These are phyloP conservation scores for Aspergillus cejpii DNA, from an alignment of 2,329 filamentous ascomycete species.

Conservation along the genomic window DNA sequence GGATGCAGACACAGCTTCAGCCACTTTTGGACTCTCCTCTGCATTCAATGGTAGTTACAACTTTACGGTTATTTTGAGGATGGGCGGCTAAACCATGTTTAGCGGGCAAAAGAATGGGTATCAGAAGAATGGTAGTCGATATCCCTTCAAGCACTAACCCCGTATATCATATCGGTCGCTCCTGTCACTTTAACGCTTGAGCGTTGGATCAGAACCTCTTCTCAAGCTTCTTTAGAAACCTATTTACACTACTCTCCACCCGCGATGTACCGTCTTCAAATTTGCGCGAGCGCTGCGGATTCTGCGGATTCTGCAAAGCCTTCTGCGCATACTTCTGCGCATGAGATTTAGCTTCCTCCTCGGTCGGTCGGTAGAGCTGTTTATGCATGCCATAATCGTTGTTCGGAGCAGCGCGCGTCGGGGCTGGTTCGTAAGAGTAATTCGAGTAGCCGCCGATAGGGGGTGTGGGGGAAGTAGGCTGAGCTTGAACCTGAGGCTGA, in stretches of 20 bases:
- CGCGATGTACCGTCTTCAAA: slow-evolving; percentile 35
- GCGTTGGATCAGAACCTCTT: slow-evolving; percentile 36
- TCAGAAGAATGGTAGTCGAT: too few species aligned
- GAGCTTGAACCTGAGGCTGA: slow-evolving; percentile 17
- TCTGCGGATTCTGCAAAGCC: slow-evolving; percentile 29
- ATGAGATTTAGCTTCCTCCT: slow-evolving; percentile 35
- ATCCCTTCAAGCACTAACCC: too few species aligned
- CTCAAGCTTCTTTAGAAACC: slow-evolving; percentile 43
- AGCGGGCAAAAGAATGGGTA: neutral
- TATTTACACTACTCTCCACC: slow-evolving; percentile 41
- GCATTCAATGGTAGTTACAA: too few species aligned
- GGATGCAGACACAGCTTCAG: too few species aligned
- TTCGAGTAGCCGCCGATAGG: slow-evolving; percentile 37
- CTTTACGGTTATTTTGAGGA: too few species aligned
- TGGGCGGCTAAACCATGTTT: too few species aligned
- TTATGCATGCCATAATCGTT: slow-evolving; percentile 42
- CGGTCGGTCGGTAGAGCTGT: slow-evolving; percentile 44
- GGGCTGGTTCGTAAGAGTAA: slow-evolving; percentile 38
- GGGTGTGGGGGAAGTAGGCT: slow-evolving; percentile 16
- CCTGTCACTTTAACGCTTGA: too few species aligned
- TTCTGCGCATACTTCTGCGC: slow-evolving; percentile 33
- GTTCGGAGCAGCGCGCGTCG: slow-evolving; percentile 12
- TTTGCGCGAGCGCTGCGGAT: slow-evolving; percentile 29
- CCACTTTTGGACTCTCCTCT: too few species aligned
- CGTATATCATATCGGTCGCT: too few species aligned